Evolutionary conservation across 371 early-diverging fungal species (phyloP).

Genomic region (Haplosporangium sp.): DNA sequence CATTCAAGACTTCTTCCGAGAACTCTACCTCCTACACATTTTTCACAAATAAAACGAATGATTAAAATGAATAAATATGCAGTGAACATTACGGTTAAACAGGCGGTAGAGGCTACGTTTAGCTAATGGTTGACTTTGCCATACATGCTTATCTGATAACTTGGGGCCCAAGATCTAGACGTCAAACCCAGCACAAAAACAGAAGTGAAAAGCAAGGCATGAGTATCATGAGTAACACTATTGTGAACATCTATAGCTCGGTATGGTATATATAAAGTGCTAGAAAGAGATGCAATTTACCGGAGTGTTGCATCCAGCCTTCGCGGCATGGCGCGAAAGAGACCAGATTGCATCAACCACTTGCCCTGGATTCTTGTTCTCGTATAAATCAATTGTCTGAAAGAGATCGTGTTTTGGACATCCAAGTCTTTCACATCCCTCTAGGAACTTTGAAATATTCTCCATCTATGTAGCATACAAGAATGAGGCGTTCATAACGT

Average conservation of each 20-base stretch:
- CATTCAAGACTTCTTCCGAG: constrained; percentile 73
- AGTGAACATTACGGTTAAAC: background rate
- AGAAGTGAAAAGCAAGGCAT: background rate
- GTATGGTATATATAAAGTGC: constrained; percentile 11
- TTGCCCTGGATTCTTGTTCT: constrained; percentile 86
- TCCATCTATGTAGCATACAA: constrained; percentile 72
- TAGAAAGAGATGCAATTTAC: constrained; percentile 30
- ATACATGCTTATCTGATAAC: constrained; percentile 76
- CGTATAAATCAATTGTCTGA: constrained; percentile 92
- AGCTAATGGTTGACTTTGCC: background rate
- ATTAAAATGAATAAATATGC: background rate
- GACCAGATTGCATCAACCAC: constrained; percentile 83
- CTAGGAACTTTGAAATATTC: constrained; percentile 86
- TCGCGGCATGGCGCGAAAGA: constrained; percentile 83
- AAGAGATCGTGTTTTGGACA: constrained; percentile 87
- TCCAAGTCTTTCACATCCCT: constrained; percentile 75
- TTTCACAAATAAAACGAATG: background rate
- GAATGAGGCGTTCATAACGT: background rate
- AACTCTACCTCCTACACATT: constrained; percentile 64
- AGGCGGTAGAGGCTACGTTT: background rate
- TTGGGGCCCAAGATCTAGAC: constrained; percentile 77
- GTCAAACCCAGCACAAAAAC: background rate
- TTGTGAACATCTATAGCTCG: background rate
- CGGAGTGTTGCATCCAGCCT: constrained; percentile 67
- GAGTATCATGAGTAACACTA: background rate